These are phyloP conservation scores for Trichoderma sp. DNA, from an alignment of 2,329 filamentous ascomycete species.

Conservation along the genomic window DNA sequence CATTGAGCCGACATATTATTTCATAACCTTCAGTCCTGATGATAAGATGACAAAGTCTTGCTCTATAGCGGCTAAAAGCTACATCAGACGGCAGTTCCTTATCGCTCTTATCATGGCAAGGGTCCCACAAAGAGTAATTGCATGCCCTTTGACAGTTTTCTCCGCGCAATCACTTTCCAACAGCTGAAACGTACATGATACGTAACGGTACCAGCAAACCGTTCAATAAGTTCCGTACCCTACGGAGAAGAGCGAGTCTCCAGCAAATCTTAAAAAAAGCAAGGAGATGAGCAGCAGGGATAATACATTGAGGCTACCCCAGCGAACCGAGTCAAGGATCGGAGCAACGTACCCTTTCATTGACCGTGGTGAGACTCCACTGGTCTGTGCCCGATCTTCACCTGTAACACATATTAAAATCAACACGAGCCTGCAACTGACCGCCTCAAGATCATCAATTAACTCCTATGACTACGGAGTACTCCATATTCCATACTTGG, in stretches of 20 bases:
- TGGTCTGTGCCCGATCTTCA: neutral
- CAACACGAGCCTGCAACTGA: neutral
- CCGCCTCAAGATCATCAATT: neutral
- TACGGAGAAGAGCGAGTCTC: neutral
- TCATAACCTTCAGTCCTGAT: neutral
- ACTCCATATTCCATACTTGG: neutral
- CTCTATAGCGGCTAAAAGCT: neutral
- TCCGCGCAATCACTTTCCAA: neutral
- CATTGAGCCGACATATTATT: neutral
- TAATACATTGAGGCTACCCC: neutral
- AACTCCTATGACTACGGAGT: neutral
- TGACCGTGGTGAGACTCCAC: constrained; percentile 10
- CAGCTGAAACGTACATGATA: neutral
- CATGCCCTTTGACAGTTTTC: neutral
- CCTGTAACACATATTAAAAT: constrained; percentile 6
- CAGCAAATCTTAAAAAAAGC: neutral
- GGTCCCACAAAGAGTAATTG: neutral
- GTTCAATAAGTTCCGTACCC: neutral
- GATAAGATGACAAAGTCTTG: neutral
- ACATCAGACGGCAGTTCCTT: neutral
- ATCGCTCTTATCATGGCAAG: neutral
- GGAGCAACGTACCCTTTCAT: neutral
- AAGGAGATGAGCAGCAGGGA: constrained; percentile 10
- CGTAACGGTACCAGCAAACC: neutral
- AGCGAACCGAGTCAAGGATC: neutral